Conservation (phyloP, 108 stramenopile species). For the Skeletonema grethae region DNA sequence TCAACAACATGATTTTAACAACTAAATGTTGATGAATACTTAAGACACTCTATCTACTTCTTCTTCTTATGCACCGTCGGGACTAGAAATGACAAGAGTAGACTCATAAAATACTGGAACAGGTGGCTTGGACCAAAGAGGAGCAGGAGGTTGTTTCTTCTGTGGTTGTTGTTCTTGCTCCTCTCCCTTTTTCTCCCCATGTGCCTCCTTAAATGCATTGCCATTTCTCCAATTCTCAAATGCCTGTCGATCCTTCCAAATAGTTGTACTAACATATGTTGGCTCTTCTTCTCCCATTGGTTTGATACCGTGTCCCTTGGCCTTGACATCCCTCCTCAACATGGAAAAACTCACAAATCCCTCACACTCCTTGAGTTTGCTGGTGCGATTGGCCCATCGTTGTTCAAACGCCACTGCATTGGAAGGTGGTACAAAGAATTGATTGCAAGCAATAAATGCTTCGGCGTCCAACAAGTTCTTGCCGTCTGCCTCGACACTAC, state of each 20-base stretch:
- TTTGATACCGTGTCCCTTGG: conserved; percentile 79
- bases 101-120: conserved; percentile 86
- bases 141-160: conserved; percentile 30
- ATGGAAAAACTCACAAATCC: conserved; percentile 81
- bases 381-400: conserved; percentile 70
- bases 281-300: conserved; percentile 71
- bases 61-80: conserved; percentile 63
- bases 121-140: conserved; percentile 76
- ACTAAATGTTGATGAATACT: too few relatives aligned
- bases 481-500: conserved; percentile 79
- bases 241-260: conserved; percentile 75
- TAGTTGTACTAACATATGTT: conserved; percentile 66
- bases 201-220: conserved; percentile 64
- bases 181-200: conserved; percentile 43
- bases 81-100: conserved; percentile 72
- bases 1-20: too few relatives aligned
- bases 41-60: background rate
- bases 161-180: conserved; percentile 5
- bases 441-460: conserved; percentile 84
- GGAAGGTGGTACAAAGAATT: conserved; percentile 74
- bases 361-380: conserved; percentile 66
- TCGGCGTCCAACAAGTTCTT: conserved; percentile 63
- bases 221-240: conserved; percentile 75
- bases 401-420: conserved; percentile 77
- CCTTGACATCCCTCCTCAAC: conserved; percentile 79